Percentiles rank a stretch among this genome's conserved stretches.
Conservation (phyloP, 352 stramenopile genomes). For the Nothophytophthora sp. region DNA sequence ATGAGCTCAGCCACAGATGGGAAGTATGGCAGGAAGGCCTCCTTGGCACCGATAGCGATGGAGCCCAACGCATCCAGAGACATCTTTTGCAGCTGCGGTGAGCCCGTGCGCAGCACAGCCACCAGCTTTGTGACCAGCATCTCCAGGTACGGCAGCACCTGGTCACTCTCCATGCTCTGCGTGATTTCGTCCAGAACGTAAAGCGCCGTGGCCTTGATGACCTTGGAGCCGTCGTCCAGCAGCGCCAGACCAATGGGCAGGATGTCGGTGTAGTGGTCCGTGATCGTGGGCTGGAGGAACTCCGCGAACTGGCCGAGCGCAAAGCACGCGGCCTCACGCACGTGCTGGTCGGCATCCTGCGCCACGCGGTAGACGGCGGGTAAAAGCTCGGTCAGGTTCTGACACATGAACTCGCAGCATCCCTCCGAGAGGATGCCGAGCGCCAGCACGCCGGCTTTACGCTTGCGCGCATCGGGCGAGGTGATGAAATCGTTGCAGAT, state of each 20-base stretch:
- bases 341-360: constrained; percentile 91
- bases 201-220: constrained; percentile 95
- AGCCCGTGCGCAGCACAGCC: constrained; percentile 90
- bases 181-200: constrained; percentile 99
- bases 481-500: constrained; percentile 91
- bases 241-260: constrained; percentile 95
- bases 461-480: constrained; percentile 85
- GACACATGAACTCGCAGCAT: constrained; percentile 94
- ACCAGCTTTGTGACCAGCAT: constrained; percentile 96
- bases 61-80: constrained; percentile 95
- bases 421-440: constrained; percentile 98
- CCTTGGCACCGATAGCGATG: constrained; percentile 96
- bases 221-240: constrained; percentile 93
- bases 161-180: constrained; percentile 96
- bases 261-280: constrained; percentile 95
- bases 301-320: constrained; percentile 98
- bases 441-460: constrained; percentile 96
- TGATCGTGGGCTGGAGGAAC: constrained; percentile 98
- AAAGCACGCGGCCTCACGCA: constrained; percentile 98
- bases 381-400: constrained; percentile 94
- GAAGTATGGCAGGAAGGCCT: constrained; percentile 97
- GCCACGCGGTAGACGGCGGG: constrained; percentile 91
- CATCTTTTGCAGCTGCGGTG: constrained; percentile 97
- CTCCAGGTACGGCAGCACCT: constrained; percentile 95
- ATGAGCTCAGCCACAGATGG: constrained; percentile 84